A percentile compares a stretch with the other conserved stretches of the same genome.
These are phyloP conservation scores for Phytophthora fragariae DNA, from an alignment of 352 stramenopile species.

Conservation along the genomic window DNA sequence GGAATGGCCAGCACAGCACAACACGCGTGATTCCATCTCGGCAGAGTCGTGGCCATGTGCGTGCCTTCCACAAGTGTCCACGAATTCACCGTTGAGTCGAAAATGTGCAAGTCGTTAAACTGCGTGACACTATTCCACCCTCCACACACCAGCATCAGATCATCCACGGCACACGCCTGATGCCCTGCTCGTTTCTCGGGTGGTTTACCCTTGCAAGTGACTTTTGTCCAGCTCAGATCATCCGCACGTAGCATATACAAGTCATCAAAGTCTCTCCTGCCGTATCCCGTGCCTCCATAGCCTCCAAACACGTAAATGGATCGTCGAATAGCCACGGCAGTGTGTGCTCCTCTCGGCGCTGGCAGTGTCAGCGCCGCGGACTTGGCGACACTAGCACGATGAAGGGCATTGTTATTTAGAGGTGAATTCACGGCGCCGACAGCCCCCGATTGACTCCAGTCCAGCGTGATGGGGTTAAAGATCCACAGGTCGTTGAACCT, in stretches of 20 bases:
- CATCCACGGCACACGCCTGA: constrained; percentile 89
- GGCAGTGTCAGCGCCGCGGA: constrained; percentile 54
- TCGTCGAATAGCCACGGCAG: constrained; percentile 83
- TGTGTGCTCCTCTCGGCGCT: constrained; percentile 91
- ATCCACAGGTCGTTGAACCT: constrained; percentile 98
- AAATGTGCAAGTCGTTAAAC: constrained; percentile 96
- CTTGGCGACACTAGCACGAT: constrained; percentile 43
- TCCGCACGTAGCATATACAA: constrained; percentile 91
- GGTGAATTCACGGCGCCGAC: not conserved
- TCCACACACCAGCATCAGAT: constrained; percentile 94
- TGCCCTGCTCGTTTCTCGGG: constrained; percentile 94
- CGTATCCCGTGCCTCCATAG: constrained; percentile 94
- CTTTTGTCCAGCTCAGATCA: constrained; percentile 85
- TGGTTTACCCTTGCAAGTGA: constrained; percentile 86
- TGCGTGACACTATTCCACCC: constrained; percentile 95
- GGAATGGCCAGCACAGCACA: constrained; percentile 95
- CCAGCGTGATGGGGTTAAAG: constrained; percentile 94
- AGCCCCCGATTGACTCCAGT: constrained; percentile 81
- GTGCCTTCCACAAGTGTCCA: constrained; percentile 87
- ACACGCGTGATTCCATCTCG: constrained; percentile 96
- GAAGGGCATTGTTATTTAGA: constrained; percentile 41
- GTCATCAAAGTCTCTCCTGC: constrained; percentile 95
- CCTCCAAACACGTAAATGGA: constrained; percentile 95
- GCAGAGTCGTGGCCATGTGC: constrained; percentile 76
- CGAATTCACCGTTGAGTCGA: constrained; percentile 87